Evolutionary conservation across 768 basidiomycete genomes (phyloP), one percentile per base, ranked within the genome.

Genomic region (Termitomyces sp.): DNA sequence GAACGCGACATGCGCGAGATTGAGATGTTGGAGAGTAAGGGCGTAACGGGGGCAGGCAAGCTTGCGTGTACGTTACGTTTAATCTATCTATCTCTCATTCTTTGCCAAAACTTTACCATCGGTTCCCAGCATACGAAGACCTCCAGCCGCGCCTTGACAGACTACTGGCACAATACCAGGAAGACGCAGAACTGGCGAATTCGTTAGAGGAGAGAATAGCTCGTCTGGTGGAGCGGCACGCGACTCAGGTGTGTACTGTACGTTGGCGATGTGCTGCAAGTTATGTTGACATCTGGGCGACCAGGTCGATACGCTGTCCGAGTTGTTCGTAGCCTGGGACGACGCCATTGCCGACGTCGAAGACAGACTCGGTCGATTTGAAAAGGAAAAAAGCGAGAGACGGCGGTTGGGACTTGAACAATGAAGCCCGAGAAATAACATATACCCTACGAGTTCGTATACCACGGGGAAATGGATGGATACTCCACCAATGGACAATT

Each of bases 321-420:
- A 92, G 62, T 74, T 93, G 22, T 93, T 94, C 59, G 87, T 94
- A 7, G 82, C 81, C 15, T 94, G 92, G 91, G 90, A 93, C 62
- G 89, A 92, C 57, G 79, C 85, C 0, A 70, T 92, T 10, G 76
- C 79, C n/a, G 83, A 82, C 46, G 80, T 84, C 4, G 90, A 92
- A 66, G 79, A 81, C 55, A 81, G 81, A 52, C 69, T 85, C 6
- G 71, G 71, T 28, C 75, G 71, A 37, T 65, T 90, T 54, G 88
- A 92, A 66, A 80, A 79, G 56, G 83, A 86, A 44, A 78, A 76
- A 59, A 77, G 76, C 13, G 87, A 88, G 66, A 77, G 81, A 53
- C 74, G 70, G 58, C 81, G 82, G 28, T 71, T 90, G 28, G 90
- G 90, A 5, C 77, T 86, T 29, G 83, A 80, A 55, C 72, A 65